Percentiles rank a stretch among this genome's conserved stretches.
phyloP scores from a whole-genome alignment of 768 basidiomycete genomes.

The Tylopilus intermedius region DNA sequence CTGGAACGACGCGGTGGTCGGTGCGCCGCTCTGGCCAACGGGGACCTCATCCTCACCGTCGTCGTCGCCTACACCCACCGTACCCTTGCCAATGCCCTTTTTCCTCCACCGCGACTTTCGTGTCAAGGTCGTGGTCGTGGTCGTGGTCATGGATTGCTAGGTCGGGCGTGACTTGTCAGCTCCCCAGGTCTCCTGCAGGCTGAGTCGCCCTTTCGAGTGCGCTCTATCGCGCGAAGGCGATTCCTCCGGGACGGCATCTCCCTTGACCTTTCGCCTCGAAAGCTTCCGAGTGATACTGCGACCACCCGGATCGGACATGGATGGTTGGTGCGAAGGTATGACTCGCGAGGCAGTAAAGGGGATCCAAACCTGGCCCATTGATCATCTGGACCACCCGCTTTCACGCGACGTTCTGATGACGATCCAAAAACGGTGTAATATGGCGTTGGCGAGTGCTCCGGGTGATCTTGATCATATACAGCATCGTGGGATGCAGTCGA shows the following conservation, averaged over 20 bases:
- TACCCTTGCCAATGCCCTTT: not conserved
- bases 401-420: slow-evolving; percentile 39
- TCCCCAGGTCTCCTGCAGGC: slow-evolving; percentile 32
- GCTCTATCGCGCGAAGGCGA: slow-evolving; percentile 15
- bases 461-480: slow-evolving; percentile 14
- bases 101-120: not conserved
- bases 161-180: slow-evolving; percentile 8
- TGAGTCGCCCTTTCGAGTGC: slow-evolving; percentile 24
- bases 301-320: slow-evolving; percentile 11
- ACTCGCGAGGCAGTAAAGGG: not conserved
- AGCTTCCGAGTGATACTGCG: slow-evolving; percentile 33
- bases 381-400: slow-evolving; percentile 42
- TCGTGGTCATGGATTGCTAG: slow-evolving; percentile 13
- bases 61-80: not conserved
- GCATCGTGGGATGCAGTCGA: slow-evolving; percentile 5
- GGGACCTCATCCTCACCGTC: not conserved
- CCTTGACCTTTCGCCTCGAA: slow-evolving; percentile 27
- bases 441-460: slow-evolving; percentile 29
- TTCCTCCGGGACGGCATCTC: slow-evolving; percentile 19
- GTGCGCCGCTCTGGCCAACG: no score
- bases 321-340: not conserved
- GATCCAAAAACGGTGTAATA: slow-evolving; percentile 56
- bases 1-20: not conserved
- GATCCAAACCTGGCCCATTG: slow-evolving; percentile 9
- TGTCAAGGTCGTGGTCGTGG: no score